phyloP scores from a whole-genome alignment of 2,329 filamentous ascomycete genomes.

The Beauveria pseudobassiana region DNA sequence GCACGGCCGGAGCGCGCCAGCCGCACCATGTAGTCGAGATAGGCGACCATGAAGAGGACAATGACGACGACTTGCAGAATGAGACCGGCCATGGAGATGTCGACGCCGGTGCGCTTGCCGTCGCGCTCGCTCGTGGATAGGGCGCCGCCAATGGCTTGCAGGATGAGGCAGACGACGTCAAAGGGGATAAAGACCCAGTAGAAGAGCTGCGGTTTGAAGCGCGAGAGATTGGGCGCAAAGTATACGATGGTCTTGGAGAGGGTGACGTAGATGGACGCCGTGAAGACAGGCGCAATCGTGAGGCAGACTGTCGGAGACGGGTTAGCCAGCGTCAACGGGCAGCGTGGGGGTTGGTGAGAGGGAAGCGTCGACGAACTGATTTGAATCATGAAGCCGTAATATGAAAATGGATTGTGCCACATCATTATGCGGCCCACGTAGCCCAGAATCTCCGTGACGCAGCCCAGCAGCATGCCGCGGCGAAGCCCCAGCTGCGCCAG shows the following conservation, averaged over 20 bases:
- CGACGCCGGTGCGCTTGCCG: slow-evolving; percentile 31
- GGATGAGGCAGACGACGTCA: slow-evolving; percentile 47
- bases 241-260: slow-evolving; percentile 37
- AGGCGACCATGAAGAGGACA: slow-evolving; percentile 40
- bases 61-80: slow-evolving; percentile 52
- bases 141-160: slow-evolving; percentile 52
- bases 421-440: slow-evolving; percentile 54
- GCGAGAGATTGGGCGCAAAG: slow-evolving; percentile 33
- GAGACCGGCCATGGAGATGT: slow-evolving; percentile 43
- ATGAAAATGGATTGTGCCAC: slow-evolving; percentile 49
- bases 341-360: not conserved
- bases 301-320: slow-evolving; percentile 38
- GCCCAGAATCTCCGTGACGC: slow-evolving; percentile 50
- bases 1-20: slow-evolving; percentile 25
- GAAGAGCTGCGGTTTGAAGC: slow-evolving; percentile 35
- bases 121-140: slow-evolving; percentile 33
- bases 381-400: slow-evolving; percentile 57
- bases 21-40: slow-evolving; percentile 43
- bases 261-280: slow-evolving; percentile 60
- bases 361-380: slow-evolving; percentile 38
- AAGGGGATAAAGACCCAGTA: slow-evolving; percentile 46
- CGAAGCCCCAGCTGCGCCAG: slow-evolving; percentile 42
- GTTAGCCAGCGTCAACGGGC: not conserved
- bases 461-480: slow-evolving; percentile 47
- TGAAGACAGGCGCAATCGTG: slow-evolving; percentile 41